Conservation (phyloP, 495 filamentous ascomycete species). For the Neurospora sp. region DNA sequence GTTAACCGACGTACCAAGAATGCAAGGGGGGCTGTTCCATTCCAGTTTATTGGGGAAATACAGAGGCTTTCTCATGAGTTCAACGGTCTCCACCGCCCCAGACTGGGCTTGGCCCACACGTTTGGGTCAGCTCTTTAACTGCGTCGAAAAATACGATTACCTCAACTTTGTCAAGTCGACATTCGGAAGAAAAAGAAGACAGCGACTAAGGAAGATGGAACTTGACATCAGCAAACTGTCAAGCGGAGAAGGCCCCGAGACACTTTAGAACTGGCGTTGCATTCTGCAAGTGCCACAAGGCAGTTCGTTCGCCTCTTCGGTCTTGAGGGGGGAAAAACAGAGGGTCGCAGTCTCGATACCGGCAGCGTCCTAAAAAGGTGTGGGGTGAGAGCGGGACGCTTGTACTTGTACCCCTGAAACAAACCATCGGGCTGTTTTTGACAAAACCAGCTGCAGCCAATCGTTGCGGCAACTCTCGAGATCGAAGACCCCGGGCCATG, state of each 20-base stretch:
- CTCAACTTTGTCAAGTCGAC: background rate
- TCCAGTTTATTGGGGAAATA: background rate
- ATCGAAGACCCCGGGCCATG: slow-evolving; percentile 20
- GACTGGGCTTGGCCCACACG: background rate
- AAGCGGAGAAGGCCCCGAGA: background rate
- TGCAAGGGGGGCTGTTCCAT: background rate
- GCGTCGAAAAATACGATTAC: background rate
- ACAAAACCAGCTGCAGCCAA: slow-evolving; percentile 12
- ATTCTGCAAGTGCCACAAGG: background rate
- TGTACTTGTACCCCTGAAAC: slow-evolving; percentile 22
- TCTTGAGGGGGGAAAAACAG: background rate
- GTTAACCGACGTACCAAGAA: background rate
- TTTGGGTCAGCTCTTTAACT: background rate
- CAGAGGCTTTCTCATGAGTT: background rate
- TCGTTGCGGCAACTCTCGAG: slow-evolving; percentile 9
- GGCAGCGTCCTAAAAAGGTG: background rate
- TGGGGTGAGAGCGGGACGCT: slow-evolving; percentile 6
- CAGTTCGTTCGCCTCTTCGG: background rate
- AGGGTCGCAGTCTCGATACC: background rate
- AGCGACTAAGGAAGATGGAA: background rate
- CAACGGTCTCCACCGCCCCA: background rate
- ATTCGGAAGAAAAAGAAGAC: background rate
- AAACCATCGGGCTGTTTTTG: slow-evolving; percentile 8
- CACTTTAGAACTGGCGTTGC: background rate
- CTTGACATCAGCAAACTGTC: background rate